Base-by-base conservation (phyloP, 163 green algal species). In the Chlamydomonas reinhardtii region DNA sequence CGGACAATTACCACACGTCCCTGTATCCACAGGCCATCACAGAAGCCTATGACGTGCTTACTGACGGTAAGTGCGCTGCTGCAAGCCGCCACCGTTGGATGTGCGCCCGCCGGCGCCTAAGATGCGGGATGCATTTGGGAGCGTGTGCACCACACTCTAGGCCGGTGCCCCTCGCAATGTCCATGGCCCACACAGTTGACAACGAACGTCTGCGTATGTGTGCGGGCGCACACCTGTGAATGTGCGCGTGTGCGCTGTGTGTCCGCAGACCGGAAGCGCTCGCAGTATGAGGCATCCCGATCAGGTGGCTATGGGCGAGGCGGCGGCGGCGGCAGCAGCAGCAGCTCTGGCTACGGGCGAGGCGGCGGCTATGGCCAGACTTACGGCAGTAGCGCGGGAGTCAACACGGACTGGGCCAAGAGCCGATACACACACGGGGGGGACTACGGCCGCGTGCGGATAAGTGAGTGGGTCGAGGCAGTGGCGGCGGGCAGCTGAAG, bases 401-500 rank as follows among this genome's bases (percentile, higher is more conserved):
- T 72, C 54, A 85, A 85, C 69, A 85, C 79, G 27, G 79, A 85
- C 70, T 85, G 79, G 79, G 52, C 79, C 2, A 22, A 56, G 9
- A 85, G 68, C 32, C 6, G 52, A 3, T 78, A 85, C 34, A 59
- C 34, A 2, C 79, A 85, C 68, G 32, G 19, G 1, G 66, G 34
- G 24, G 20, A 84, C 31, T 59, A 54, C 35, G 24, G 27, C 66
- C 65, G 48, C 11, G 77, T 35, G 6, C 77, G 77, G 9, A 54
- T 84, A 25, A 69, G 77, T 84, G 43, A 69, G 77, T 76, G 3
- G 19, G n/a, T 17, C 68, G 35, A 37, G 9, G 27, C 25, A 48
- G 39, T n/a, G n/a, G n/a, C n/a, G 39, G 39, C 39, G 39, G 39
- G 39, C 39, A 14, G n/a, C n/a, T n/a, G n/a, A n/a, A n/a, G n/a